Conservation (phyloP, 139 green algal genomes). For the Zygnema cylindricum region DNA sequence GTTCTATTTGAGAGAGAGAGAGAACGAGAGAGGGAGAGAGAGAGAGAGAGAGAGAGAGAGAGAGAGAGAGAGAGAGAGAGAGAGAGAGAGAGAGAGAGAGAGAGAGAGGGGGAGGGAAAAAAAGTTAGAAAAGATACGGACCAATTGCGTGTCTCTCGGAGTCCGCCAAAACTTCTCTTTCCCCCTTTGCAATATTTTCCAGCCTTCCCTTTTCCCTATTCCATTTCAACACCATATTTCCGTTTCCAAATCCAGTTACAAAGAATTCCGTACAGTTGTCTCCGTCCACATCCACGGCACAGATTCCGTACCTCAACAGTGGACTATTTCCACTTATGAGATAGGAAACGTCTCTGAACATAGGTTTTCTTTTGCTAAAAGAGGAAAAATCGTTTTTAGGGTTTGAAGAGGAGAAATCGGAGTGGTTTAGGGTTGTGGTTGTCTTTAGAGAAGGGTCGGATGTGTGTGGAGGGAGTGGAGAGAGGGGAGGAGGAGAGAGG, state of each 20-base stretch:
- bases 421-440: too few relatives aligned
- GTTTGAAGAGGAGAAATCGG: too few relatives aligned
- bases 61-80: too few relatives aligned
- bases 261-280: slow-evolving; percentile 34
- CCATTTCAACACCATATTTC: slow-evolving; percentile 41
- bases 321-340: slow-evolving; percentile 16
- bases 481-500: too few relatives aligned
- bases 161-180: slow-evolving; percentile 13
- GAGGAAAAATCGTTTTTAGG: too few relatives aligned
- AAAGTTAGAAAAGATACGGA: background rate
- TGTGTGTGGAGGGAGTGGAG: too few relatives aligned
- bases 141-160: slow-evolving; percentile 26
- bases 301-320: slow-evolving; percentile 27
- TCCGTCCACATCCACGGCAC: slow-evolving; percentile 3
- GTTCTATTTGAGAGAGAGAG: too few relatives aligned
- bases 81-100: too few relatives aligned
- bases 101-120: too few relatives aligned
- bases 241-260: slow-evolving; percentile 35
- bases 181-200: background rate
- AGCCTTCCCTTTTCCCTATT: background rate
- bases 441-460: too few relatives aligned
- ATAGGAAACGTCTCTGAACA: slow-evolving; percentile 35
- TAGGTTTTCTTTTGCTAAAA: background rate
- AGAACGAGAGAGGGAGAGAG: too few relatives aligned
- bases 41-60: too few relatives aligned